phyloP scores from a whole-genome alignment of 495 filamentous ascomycete species.

The Penicillium pancosmium region DNA sequence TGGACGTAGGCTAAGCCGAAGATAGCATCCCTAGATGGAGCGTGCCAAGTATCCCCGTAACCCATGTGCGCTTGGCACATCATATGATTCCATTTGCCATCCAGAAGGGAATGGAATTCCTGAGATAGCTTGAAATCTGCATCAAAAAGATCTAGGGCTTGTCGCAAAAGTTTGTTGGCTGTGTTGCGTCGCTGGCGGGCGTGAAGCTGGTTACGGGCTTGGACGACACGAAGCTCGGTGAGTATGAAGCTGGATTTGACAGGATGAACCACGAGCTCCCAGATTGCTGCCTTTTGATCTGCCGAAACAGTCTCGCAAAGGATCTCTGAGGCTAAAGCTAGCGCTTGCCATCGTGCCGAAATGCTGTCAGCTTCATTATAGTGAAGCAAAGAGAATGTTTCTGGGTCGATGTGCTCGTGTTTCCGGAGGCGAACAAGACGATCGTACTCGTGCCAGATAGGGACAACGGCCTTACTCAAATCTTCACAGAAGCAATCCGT shows the following conservation, averaged over 20 bases:
- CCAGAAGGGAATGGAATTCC: slow-evolving; percentile 62
- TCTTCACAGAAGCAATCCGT: slow-evolving; percentile 60
- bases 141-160: slow-evolving; percentile 60
- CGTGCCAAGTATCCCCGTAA: slow-evolving; percentile 44
- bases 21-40: slow-evolving; percentile 26
- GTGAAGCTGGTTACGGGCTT: slow-evolving; percentile 64
- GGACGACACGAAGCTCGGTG: slow-evolving; percentile 62
- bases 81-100: slow-evolving; percentile 76
- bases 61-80: slow-evolving; percentile 63
- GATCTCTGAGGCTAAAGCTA: slow-evolving; percentile 54
- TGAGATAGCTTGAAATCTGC: slow-evolving; percentile 63
- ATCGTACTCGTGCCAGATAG: slow-evolving; percentile 62
- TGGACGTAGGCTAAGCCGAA: slow-evolving; percentile 28
- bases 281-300: slow-evolving; percentile 54
- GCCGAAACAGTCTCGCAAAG: slow-evolving; percentile 44
- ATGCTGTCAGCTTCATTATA: slow-evolving; percentile 72
- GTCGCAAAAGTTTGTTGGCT: slow-evolving; percentile 62
- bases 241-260: slow-evolving; percentile 63
- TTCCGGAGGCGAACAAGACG: slow-evolving; percentile 66
- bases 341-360: slow-evolving; percentile 62
- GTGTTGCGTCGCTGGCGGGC: slow-evolving; percentile 65
- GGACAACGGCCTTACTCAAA: slow-evolving; percentile 51
- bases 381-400: slow-evolving; percentile 66
- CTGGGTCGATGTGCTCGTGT: slow-evolving; percentile 67
- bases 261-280: slow-evolving; percentile 71